Base-by-base conservation (phyloP, 2,329 filamentous ascomycete genomes). In the Monilinia laxa region DNA sequence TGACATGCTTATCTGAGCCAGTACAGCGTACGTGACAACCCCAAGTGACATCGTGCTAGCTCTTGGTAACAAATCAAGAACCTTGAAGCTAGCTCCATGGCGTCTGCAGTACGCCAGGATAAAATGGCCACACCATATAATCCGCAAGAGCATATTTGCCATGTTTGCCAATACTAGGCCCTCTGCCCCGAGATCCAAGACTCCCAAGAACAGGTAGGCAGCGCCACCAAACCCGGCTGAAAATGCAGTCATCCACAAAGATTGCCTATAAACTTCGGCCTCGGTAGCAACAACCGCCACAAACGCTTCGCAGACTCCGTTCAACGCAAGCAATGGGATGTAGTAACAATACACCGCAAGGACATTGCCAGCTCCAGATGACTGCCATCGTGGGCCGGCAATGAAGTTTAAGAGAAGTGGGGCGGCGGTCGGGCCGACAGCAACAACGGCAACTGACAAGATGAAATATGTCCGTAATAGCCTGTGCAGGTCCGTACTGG, bases 261-360 rank as follows among this genome's bases (percentile, higher is more conserved):
- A 92, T 77, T 99, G 95, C 4, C 76, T 78, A 70, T 92, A 87
- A 3, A 99, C 85, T 71, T 98, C 85, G 4, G 83, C 78, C 70
- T 92, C 85, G 0, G 85, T 89, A 0, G 94, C 93, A 0, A 96
- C 91, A 2, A 92, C 92, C 0, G 93, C 89, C 20, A 98, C 93
- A 73, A 99, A 98, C 0, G 93, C 92, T 79, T 99, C 95, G 1
- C 90, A 87, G 28, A 98, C 86, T 62, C 95, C 95, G 75, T 99
- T 99, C 73, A 96, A 80, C 3, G 94, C 95, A 4, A 98, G 84
- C 35, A 98, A 87, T 0, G 95, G 95, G 68, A 99, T 91, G 79
- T 97, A 98, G 78, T 92, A 93, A 80, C 92, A 93, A 78, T 97
- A 99, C 0, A 84, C 84, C 0, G 89, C 87, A 9, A 99, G 83